These are phyloP conservation scores for Irineochytrium annulatum DNA, from an alignment of 192 early-diverging fungal genomes.

Conservation along the genomic window DNA sequence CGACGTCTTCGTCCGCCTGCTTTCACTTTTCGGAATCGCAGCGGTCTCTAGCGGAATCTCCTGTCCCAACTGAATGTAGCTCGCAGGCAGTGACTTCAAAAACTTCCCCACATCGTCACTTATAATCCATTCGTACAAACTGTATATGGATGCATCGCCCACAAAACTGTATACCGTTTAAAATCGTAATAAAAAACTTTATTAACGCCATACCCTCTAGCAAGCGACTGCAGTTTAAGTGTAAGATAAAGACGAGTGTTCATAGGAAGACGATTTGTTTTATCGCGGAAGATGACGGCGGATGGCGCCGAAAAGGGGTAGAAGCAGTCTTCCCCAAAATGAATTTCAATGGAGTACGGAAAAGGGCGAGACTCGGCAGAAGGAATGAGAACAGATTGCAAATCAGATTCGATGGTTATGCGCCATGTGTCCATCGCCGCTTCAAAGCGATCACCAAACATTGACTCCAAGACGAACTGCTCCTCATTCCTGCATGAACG, in stretches of 20 bases:
- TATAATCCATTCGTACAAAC: constrained; percentile 16
- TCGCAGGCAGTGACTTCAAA: constrained; percentile 9
- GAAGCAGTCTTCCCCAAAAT: constrained; percentile 16
- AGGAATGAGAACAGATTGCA: constrained; percentile 1
- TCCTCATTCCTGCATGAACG: constrained; percentile 54
- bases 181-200: too few species aligned
- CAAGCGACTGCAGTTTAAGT: constrained; percentile 7
- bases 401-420: constrained; percentile 26
- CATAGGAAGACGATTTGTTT: constrained; percentile 11
- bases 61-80: constrained; percentile 8
- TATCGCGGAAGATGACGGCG: constrained; percentile 22
- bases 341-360: constrained; percentile 22
- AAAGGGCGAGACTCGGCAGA: constrained; percentile 2
- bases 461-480: constrained; percentile 53
- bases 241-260: not conserved
- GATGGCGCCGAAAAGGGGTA: constrained; percentile 34
- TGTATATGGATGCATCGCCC: constrained; percentile 25
- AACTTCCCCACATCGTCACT: constrained; percentile 13
- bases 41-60: not conserved
- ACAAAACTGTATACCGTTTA: too few species aligned
- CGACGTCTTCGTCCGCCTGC: constrained; percentile 5
- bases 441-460: constrained; percentile 56
- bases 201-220: constrained; percentile 2
- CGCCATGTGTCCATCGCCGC: constrained; percentile 1
- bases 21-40: not conserved